A percentile compares a stretch with the other conserved stretches of the same genome.
phyloP scores from a whole-genome alignment of 202 grass and related monocot species.

The Elaeis oleifera region DNA sequence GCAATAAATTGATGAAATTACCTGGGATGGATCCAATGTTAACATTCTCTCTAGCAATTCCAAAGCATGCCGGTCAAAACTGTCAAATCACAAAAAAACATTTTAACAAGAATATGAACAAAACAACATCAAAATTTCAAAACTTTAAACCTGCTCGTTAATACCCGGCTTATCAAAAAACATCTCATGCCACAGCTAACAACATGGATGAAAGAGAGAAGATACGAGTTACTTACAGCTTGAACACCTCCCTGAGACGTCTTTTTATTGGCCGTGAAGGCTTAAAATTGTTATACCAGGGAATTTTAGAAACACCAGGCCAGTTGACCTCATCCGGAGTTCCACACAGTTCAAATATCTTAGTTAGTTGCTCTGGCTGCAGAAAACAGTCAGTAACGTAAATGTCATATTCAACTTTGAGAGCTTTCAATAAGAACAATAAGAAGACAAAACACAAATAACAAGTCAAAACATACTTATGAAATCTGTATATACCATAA shows the following conservation, averaged over 20 bases:
- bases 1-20: slow-evolving; percentile 20
- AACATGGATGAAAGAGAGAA: neutral
- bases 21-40: slow-evolving; percentile 69
- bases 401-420: no score
- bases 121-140: no score
- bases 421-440: no score
- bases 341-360: slow-evolving; percentile 90
- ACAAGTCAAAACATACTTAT: no score
- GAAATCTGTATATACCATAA: no score
- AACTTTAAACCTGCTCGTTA: no score
- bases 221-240: slow-evolving; percentile 52
- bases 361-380: slow-evolving; percentile 69
- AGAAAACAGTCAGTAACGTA: neutral
- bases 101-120: no score
- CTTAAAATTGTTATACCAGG: slow-evolving; percentile 91
- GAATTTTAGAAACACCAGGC: slow-evolving; percentile 78
- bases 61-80: slow-evolving; percentile 72
- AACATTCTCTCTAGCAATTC: slow-evolving; percentile 91
- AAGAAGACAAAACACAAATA: no score
- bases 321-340: slow-evolving; percentile 75
- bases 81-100: slow-evolving; percentile 25
- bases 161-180: neutral
- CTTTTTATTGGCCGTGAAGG: slow-evolving; percentile 45
- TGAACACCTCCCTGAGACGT: slow-evolving; percentile 62
- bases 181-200: neutral